A percentile compares a stretch with the other conserved stretches of the same genome.
These are phyloP conservation scores for Blastocystis sp. DNA, from an alignment of 352 stramenopile species.

Conservation along the genomic window DNA sequence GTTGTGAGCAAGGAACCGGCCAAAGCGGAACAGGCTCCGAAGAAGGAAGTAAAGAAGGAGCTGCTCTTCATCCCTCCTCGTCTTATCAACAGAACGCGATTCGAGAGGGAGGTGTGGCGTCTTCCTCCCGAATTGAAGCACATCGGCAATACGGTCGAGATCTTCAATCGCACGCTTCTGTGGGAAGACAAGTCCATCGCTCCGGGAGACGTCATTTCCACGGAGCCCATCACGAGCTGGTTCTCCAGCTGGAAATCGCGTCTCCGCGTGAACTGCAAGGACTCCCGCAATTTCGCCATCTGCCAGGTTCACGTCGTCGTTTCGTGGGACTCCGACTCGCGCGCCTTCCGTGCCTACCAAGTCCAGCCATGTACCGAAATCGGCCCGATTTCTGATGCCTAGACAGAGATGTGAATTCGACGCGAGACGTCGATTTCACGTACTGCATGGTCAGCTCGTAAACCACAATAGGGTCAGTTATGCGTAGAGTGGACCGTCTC, in stretches of 20 bases:
- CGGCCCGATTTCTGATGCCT: not conserved
- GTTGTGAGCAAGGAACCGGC: no score
- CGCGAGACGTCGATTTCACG: conserved; percentile 15
- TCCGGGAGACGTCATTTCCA: not conserved
- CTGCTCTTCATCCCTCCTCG: no score
- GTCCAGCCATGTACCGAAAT: not conserved
- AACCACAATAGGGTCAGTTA: not conserved
- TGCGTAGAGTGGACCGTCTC: conserved; percentile 43
- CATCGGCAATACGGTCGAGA: not conserved
- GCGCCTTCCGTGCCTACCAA: not conserved
- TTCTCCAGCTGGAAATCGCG: not conserved
- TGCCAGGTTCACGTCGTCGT: not conserved
- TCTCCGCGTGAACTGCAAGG: not conserved
- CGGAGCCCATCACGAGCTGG: not conserved
- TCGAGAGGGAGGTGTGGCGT: no score
- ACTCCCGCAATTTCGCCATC: not conserved
- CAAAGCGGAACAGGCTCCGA: no score
- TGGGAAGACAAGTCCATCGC: not conserved
- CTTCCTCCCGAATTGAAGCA: not conserved
- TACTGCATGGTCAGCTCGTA: conserved; percentile 40
- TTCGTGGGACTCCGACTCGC: not conserved
- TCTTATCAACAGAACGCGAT: no score
- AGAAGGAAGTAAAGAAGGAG: no score
- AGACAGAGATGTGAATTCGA: not conserved
- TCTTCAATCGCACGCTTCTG: not conserved